Evolutionary conservation across 2,329 filamentous ascomycete species (phyloP).

Genomic region (Bimuria novae-zelandiae): DNA sequence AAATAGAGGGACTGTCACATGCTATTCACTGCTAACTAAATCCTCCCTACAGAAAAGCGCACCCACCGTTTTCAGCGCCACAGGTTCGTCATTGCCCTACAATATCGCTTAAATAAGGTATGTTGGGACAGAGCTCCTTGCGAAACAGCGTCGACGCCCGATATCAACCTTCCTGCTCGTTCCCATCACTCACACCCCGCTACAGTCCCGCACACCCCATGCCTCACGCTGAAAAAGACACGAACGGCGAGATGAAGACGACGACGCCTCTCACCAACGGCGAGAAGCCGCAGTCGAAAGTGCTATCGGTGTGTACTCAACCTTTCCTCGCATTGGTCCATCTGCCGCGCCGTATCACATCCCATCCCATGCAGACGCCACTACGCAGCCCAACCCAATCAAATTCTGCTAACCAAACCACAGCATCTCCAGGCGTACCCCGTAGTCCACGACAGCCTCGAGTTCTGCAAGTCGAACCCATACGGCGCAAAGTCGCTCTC

Average conservation of each 20-base stretch:
- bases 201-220: constrained; percentile 10
- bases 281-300: constrained; percentile 46
- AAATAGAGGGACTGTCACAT: constrained; percentile 4
- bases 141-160: neutral
- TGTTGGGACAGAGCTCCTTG: neutral
- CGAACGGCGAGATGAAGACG: constrained; percentile 41
- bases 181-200: neutral
- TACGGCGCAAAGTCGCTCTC: constrained; percentile 83
- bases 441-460: constrained; percentile 76
- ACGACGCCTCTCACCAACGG: constrained; percentile 44
- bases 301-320: constrained; percentile 43
- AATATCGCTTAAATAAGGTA: neutral
- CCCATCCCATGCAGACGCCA: constrained; percentile 13
- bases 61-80: constrained; percentile 8
- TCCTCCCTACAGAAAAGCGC: neutral
- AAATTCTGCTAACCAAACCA: neutral
- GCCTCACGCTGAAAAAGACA: constrained; percentile 42
- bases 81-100: neutral
- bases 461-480: constrained; percentile 78
- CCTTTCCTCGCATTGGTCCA: constrained; percentile 6
- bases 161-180: neutral
- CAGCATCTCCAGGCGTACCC: constrained; percentile 88
- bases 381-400: too few relatives aligned
- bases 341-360: constrained; percentile 5
- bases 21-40: constrained; percentile 2